These are phyloP conservation scores for Kwoniella bestiolae DNA, from an alignment of 768 basidiomycete genomes.

Conservation along the genomic window DNA sequence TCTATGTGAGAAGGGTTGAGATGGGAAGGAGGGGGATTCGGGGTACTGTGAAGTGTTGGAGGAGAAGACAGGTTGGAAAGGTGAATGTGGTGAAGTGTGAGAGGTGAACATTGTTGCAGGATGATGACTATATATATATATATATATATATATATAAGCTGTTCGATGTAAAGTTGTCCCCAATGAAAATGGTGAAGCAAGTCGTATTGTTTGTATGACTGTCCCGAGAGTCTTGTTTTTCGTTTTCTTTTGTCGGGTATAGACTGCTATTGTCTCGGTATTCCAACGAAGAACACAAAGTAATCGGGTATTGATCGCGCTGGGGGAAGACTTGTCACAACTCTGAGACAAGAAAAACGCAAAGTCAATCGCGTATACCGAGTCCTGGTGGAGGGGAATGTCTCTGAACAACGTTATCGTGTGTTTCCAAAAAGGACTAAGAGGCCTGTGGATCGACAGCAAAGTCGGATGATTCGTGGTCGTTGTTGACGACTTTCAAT, in stretches of 20 bases:
- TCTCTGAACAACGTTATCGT: background rate
- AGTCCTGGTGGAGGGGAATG: background rate
- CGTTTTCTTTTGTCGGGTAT: background rate
- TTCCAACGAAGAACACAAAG: background rate
- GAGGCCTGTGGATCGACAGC: too few relatives aligned
- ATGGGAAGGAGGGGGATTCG: background rate
- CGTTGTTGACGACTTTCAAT: background rate
- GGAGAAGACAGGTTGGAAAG: constrained; percentile 5
- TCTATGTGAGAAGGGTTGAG: background rate
- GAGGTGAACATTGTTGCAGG: background rate
- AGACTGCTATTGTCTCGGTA: background rate
- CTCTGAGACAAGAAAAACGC: background rate
- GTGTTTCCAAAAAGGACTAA: background rate
- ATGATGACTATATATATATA: background rate
- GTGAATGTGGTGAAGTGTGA: background rate
- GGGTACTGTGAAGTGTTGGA: background rate
- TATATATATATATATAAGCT: background rate
- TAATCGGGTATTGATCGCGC: background rate
- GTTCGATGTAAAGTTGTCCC: background rate
- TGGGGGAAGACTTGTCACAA: background rate
- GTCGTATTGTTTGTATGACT: background rate
- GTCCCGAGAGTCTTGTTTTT: background rate
- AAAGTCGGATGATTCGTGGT: background rate
- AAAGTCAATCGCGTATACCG: background rate
- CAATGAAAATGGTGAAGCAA: background rate